These are phyloP conservation scores for Tephrocybe sp. DNA, from an alignment of 768 basidiomycete species.

Conservation along the genomic window DNA sequence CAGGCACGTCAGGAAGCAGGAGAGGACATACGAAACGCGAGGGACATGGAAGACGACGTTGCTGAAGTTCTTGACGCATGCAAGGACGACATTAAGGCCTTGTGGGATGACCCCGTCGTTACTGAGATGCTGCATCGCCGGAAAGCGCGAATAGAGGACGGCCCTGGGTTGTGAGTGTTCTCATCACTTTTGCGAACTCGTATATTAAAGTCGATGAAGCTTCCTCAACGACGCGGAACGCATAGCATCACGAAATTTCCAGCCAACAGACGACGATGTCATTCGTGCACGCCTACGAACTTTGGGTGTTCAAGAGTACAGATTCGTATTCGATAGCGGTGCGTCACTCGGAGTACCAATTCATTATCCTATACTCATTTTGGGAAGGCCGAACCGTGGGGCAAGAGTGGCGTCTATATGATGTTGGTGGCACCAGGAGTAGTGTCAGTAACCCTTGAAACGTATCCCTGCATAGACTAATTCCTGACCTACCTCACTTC, in stretches of 20 bases:
- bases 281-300: slow-evolving; percentile 78
- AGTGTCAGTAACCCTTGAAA: slow-evolving; percentile 45
- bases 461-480: neutral
- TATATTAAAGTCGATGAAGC: slow-evolving; percentile 32
- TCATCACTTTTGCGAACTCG: neutral
- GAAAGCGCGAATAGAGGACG: slow-evolving; percentile 61
- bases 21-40: slow-evolving; percentile 25
- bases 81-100: slow-evolving; percentile 60
- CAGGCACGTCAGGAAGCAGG: slow-evolving; percentile 21
- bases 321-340: slow-evolving; percentile 66
- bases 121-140: slow-evolving; percentile 55
- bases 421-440: slow-evolving; percentile 75
- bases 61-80: slow-evolving; percentile 58
- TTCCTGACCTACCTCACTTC: slow-evolving; percentile 5
- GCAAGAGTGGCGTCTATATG: slow-evolving; percentile 77
- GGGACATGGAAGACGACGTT: slow-evolving; percentile 51
- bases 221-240: slow-evolving; percentile 70
- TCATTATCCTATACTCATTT: neutral
- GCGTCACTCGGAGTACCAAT: neutral
- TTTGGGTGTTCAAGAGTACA: slow-evolving; percentile 74
- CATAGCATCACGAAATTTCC: slow-evolving; percentile 58
- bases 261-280: slow-evolving; percentile 74
- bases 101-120: slow-evolving; percentile 68
- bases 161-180: slow-evolving; percentile 67
- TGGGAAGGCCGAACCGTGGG: slow-evolving; percentile 52